phyloP scores from a whole-genome alignment of 2,329 filamentous ascomycete species.

The Reticulascus tulasneorum region DNA sequence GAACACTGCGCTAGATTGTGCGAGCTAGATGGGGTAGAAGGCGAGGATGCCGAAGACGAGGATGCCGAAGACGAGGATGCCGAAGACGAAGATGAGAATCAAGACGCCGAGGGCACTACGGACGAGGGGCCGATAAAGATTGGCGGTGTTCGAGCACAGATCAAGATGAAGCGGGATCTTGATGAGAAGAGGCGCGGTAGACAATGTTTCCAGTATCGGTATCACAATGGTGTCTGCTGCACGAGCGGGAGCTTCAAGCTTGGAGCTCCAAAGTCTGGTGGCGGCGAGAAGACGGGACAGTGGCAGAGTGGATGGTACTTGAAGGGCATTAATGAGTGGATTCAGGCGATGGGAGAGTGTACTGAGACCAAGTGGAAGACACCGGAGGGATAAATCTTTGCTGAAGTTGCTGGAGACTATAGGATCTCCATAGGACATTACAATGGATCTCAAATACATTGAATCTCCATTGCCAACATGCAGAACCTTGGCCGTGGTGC shows the following conservation, averaged over 20 bases:
- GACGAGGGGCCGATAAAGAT: background rate
- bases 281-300: conserved; percentile 23
- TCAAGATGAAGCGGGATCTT: conserved; percentile 27
- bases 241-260: conserved; percentile 39
- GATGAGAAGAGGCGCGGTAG: too few species aligned
- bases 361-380: conserved; percentile 34
- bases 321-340: conserved; percentile 44
- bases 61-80: conserved; percentile 19
- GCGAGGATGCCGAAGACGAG: conserved; percentile 22
- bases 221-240: conserved; percentile 40
- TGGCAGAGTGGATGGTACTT: conserved; percentile 43
- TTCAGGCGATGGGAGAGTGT: conserved; percentile 40
- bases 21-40: conserved; percentile 30
- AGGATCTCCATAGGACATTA: too few species aligned
- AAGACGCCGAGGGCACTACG: background rate
- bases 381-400: too few species aligned
- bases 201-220: conserved; percentile 43
- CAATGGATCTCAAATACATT: too few species aligned
- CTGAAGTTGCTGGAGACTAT: too few species aligned
- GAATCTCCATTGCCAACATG: too few species aligned
- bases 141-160: conserved; percentile 15
- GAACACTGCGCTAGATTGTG: conserved; percentile 49
- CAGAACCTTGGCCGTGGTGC: too few species aligned
- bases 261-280: conserved; percentile 36
- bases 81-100: conserved; percentile 12